Conservation (phyloP, 805 yeast species). For the Saccharomycopsis fibuligera region DNA sequence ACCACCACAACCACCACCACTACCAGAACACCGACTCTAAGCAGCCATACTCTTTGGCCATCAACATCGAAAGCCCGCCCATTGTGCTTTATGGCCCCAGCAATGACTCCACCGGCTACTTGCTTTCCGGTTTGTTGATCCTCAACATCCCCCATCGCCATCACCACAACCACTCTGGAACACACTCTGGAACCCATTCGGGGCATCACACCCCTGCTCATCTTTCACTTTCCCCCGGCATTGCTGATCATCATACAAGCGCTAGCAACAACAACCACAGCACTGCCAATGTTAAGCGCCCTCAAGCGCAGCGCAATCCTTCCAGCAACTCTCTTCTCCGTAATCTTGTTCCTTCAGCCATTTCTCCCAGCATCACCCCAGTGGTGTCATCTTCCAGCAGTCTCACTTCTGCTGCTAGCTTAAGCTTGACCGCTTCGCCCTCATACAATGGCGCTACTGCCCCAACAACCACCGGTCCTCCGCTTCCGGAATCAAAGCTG, state of each 20-base stretch:
- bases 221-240: background rate
- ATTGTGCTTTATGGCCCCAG: slow-evolving; percentile 77
- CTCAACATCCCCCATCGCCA: slow-evolving; percentile 39
- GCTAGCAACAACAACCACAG: too few relatives aligned
- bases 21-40: slow-evolving; percentile 19
- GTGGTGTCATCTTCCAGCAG: background rate
- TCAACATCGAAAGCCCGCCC: slow-evolving; percentile 87
- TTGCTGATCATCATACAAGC: background rate
- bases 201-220: too few relatives aligned
- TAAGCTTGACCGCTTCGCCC: background rate
- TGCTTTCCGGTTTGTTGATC: slow-evolving; percentile 71
- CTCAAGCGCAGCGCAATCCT: background rate
- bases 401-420: background rate
- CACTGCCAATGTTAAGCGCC: background rate
- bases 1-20: slow-evolving; percentile 1
- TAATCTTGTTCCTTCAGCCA: background rate
- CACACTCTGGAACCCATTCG: too few relatives aligned
- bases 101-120: slow-evolving; percentile 74
- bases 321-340: background rate
- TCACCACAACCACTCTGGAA: background rate
- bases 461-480: slow-evolving; percentile 12
- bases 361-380: background rate
- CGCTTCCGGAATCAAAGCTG: slow-evolving; percentile 31
- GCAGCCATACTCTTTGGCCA: slow-evolving; percentile 42
- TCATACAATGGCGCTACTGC: background rate